These are phyloP conservation scores for Macadamia integrifolia DNA, from an alignment of 164 flowering plant genomes.

Conservation along the genomic window DNA sequence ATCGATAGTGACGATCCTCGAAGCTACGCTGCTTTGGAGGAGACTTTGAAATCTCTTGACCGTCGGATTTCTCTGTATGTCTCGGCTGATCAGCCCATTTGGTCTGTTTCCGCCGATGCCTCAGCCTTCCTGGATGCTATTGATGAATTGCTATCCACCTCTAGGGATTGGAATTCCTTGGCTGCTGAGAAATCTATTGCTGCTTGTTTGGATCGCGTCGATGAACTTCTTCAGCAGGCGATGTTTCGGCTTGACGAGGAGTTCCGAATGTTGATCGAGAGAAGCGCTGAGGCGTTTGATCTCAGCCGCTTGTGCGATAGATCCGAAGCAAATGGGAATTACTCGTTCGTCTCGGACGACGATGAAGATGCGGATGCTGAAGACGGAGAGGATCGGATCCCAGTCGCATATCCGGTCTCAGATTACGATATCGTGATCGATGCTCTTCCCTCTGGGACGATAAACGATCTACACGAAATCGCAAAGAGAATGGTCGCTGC, in stretches of 20 bases:
- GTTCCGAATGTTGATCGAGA: conserved; percentile 39
- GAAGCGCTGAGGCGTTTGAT: conserved; percentile 24
- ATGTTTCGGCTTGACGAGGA: conserved; percentile 61
- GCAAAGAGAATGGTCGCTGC: conserved; percentile 85
- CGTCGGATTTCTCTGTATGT: conserved; percentile 51
- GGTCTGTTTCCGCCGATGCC: conserved; percentile 54
- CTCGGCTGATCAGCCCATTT: conserved; percentile 40
- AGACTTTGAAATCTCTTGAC: conserved; percentile 31
- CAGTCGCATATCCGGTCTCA: conserved; percentile 64
- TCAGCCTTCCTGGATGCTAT: conserved; percentile 50
- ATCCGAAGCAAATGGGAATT: conserved; percentile 6
- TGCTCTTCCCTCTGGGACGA: conserved; percentile 64
- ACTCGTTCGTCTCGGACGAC: conserved; percentile 38
- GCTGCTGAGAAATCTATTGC: conserved; percentile 12
- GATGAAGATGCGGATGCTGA: conserved; percentile 34
- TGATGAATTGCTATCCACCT: conserved; percentile 38
- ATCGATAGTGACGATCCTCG: conserved; percentile 18
- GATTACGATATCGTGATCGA: conserved; percentile 75
- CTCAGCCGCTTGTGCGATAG: conserved; percentile 2
- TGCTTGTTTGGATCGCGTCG: conserved; percentile 45
- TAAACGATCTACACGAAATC: conserved; percentile 74
- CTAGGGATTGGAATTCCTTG: conserved; percentile 38
- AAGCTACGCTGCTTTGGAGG: conserved; percentile 27
- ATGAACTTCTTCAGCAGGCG: conserved; percentile 54
- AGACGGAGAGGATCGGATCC: conserved; percentile 35